Evolutionary conservation across 352 stramenopile species (phyloP).

Genomic region (Phytophthora pistaciae): DNA sequence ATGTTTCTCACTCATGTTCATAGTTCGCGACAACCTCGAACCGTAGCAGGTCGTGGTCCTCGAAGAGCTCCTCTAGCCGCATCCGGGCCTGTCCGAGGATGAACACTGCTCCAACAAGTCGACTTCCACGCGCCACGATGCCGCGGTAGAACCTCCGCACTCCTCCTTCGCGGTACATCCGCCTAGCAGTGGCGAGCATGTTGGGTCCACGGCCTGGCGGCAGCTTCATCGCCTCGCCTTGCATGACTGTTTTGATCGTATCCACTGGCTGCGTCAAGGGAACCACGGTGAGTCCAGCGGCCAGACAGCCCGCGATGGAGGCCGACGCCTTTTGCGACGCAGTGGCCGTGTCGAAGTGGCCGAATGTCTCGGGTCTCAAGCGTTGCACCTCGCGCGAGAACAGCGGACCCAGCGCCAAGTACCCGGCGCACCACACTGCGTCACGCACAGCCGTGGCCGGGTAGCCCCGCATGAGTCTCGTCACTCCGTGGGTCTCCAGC

Average conservation of each 20-base stretch:
- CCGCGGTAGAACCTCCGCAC: conserved; percentile 74
- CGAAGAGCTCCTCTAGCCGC: conserved; percentile 72
- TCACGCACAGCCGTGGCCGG: conserved; percentile 70
- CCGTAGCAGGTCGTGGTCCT: conserved; percentile 59
- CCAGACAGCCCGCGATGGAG: conserved; percentile 65
- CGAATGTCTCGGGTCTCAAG: conserved; percentile 61
- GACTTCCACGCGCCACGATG: conserved; percentile 69
- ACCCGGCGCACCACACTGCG: conserved; percentile 79
- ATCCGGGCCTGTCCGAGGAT: conserved; percentile 82
- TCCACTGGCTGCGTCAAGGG: conserved; percentile 81
- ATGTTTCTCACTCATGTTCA: conserved; percentile 26
- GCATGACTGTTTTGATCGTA: conserved; percentile 89
- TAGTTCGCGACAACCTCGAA: conserved; percentile 21
- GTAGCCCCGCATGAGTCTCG: conserved; percentile 66
- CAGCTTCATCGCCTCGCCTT: conserved; percentile 70
- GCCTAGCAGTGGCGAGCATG: conserved; percentile 44
- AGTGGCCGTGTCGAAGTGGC: conserved; percentile 52
- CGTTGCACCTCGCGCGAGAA: conserved; percentile 72
- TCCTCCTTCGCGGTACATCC: conserved; percentile 59
- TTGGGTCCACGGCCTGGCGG: conserved; percentile 40
- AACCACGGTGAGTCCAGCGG: conserved; percentile 76
- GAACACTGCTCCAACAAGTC: conserved; percentile 81
- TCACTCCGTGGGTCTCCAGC: conserved; percentile 46
- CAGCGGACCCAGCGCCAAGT: conserved; percentile 75
- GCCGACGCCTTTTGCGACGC: conserved; percentile 68